Percentiles rank a stretch among this genome's conserved stretches.
phyloP scores from a whole-genome alignment of 192 early-diverging fungal species.

The Cetraspora pellucida region DNA sequence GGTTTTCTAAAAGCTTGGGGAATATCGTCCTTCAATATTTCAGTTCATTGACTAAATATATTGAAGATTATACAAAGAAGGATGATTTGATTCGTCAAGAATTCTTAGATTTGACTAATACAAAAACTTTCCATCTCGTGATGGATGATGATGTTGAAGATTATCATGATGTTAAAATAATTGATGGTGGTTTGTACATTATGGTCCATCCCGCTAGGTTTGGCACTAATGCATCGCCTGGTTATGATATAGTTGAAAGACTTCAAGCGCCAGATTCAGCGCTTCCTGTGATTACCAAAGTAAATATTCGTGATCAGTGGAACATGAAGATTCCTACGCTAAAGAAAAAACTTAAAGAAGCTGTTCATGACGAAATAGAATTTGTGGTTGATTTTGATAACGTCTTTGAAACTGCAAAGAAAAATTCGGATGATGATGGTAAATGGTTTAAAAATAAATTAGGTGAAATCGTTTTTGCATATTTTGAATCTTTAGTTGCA shows the following conservation, averaged over 20 bases:
- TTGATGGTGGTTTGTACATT: slow-evolving; percentile 2
- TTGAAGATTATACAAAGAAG: slow-evolving; percentile 12
- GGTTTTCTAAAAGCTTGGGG: slow-evolving; percentile 4
- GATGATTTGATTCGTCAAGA: slow-evolving; percentile 29
- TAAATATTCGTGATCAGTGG: slow-evolving; percentile 24
- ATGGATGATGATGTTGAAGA: background rate
- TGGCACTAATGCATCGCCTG: background rate
- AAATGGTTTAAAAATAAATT: background rate
- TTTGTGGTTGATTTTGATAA: slow-evolving; percentile 26
- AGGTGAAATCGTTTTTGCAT: slow-evolving; percentile 1
- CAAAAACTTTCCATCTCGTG: slow-evolving; percentile 3
- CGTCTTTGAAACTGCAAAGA: background rate
- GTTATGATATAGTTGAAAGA: slow-evolving; percentile 12
- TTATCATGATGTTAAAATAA: slow-evolving; percentile 19
- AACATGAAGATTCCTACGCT: slow-evolving; percentile 6
- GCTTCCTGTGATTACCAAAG: slow-evolving; percentile 4
- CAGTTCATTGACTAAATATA: slow-evolving; percentile 10
- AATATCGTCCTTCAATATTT: slow-evolving; percentile 8
- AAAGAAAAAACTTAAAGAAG: slow-evolving; percentile 24
- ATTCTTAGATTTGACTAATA: slow-evolving; percentile 3
- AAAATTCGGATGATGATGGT: background rate
- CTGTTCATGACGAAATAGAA: slow-evolving; percentile 6
- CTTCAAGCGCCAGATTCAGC: slow-evolving; percentile 15
- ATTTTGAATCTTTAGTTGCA: slow-evolving; percentile 1
- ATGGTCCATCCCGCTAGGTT: background rate